Base-by-base conservation (phyloP, 306 rosid genomes). In the Rosa multiflora region DNA sequence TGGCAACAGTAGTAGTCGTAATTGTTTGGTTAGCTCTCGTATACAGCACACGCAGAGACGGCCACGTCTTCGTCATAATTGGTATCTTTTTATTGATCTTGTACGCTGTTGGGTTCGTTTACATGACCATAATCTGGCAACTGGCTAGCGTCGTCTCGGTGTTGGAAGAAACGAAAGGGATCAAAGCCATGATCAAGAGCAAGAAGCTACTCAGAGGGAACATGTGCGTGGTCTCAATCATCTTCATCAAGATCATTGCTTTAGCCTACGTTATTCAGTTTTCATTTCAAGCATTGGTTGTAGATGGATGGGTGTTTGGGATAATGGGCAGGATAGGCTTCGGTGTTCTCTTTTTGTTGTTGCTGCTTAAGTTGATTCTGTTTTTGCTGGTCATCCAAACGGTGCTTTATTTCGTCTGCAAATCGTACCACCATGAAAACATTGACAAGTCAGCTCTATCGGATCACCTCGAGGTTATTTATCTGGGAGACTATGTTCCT, bases 371-470 rank as follows among this genome's bases (percentile, higher is more conserved):
- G 51, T 35, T 91, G 82, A 68, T 85, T 15, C 64, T 89, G 62
- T 80, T 89, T 53, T 84, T 83, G 43, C 89, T 89, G 35, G 97
- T 91, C 5, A 42, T 83, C 4, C 92, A 89, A 69, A 88, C 97
- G 0, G 93, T 94, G 71, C 74, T 92, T 10, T 94, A 94, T 79
- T 88, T 94, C 12, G 93, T 92, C 4, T 94, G 97, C 88, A 94
- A 92, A 80, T 91, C 98, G 0, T 86, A 90, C 74, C 98, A 92
- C 72, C 98, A 89, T 59, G 91, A 94, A 79, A 91, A 82, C 70
- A 91, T 92, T 18, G 97, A 91, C 79, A 94, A 89, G 69, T 85
- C 91, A 3, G 92, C 88, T 18, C 72, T 94, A 44, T 91, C 97
- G 0, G 93, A 92, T 74, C 97, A 92, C 29, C 84, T 94, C 10